Base-by-base conservation (phyloP, 805 yeast genomes). In the Zygoascus flipseniorum region DNA sequence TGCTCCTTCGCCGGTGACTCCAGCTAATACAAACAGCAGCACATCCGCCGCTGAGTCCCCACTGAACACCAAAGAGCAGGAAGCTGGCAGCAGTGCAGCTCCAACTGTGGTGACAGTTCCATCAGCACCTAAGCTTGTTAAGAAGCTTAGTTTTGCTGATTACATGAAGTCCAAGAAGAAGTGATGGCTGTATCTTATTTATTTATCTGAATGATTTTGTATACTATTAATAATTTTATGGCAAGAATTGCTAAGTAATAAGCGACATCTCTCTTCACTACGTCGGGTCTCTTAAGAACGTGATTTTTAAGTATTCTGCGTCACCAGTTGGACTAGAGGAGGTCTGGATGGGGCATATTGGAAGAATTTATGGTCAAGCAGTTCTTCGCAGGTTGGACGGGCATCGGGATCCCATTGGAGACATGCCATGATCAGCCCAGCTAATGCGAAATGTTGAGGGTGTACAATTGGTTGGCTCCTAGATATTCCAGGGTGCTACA, bases 391-490 rank as follows among this genome's bases (percentile, higher is more conserved):
- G 3, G 60, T 28, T 43, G 56, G 56, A 11, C 70, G 60, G 10
- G 14, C 4, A n/a, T 68, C 66, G 1, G 96, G 95, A 67, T 88
- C 83, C 96, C 97, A 89, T 50, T 76, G 70, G 35, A 89, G 71
- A 60, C 90, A 85, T 0, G 67, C 26, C 18, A 43, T 18, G 13
- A 60, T 41, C 43, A 56, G 6, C 2, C 23, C 44, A 8, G 6
- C 51, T 4, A 28, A 39, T 5, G 52, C 53, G 26, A 48, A 52
- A 56, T 46, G 32, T 18, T 32, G 28, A 9, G 31, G 41, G 41
- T 23, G 28, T 14, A 46, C 35, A 31, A 50, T 19, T 16, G 50
- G 6, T 31, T 52, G 23, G n/a, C 28, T 26, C 39, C 53, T 6
- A 31, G 39, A 10, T 43, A 54, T 48, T 52, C 83, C 85, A 31